Percentiles rank a stretch among this genome's conserved stretches.
Evolutionary conservation across 1,284 basidiomycete genomes (phyloP).

Genomic region (Malassezia nana): DNA sequence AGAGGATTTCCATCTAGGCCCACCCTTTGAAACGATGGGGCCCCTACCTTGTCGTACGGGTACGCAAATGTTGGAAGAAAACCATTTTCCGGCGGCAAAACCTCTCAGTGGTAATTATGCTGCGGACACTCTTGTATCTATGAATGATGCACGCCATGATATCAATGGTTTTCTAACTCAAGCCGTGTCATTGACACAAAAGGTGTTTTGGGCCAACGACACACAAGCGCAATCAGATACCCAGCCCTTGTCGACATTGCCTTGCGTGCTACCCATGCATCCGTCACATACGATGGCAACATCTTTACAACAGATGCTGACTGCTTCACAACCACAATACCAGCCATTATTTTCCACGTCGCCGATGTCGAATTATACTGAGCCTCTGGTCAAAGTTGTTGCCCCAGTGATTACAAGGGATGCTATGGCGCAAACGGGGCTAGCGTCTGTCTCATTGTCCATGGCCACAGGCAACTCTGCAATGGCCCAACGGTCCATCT

Average conservation of each 20-base stretch:
- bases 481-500: not conserved
- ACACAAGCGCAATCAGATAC: not conserved
- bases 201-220: not conserved
- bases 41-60: not conserved
- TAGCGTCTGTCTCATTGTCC: conserved; percentile 4
- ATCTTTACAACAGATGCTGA: not conserved
- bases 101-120: conserved; percentile 6
- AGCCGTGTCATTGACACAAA: conserved; percentile 10
- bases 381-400: conserved; percentile 7
- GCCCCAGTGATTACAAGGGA: conserved; percentile 9
- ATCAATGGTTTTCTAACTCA: conserved; percentile 9
- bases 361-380: not conserved
- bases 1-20: not conserved
- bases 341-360: not conserved
- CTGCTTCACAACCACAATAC: not conserved
- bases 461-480: not conserved
- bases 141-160: conserved; percentile 7
- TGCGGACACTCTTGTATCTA: conserved; percentile 2
- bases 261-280: conserved; percentile 4
- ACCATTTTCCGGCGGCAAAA: not conserved
- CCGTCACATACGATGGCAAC: not conserved
- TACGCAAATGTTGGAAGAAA: not conserved
- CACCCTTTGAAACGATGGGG: not conserved
- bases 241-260: conserved; percentile 2
- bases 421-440: not conserved